Evolutionary conservation across 257 asterid species (phyloP).

Genomic region (Solanum pennellii): DNA sequence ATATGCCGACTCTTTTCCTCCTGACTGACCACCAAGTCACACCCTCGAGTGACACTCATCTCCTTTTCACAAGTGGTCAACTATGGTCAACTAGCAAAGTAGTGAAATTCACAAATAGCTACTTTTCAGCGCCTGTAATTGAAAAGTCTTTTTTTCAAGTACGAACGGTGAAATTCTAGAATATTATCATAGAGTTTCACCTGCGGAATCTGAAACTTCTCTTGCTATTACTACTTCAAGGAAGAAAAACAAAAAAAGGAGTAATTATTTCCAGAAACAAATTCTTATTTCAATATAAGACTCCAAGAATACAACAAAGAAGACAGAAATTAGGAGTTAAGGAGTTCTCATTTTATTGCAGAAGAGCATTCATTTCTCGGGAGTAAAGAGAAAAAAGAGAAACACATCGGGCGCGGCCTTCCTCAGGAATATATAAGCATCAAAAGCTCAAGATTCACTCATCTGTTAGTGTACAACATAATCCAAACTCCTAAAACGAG

Average conservation of each 20-base stretch:
- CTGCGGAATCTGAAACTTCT: background rate
- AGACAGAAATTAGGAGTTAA: background rate
- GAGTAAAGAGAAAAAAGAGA: background rate
- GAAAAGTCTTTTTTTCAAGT: background rate
- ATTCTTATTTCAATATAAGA: background rate
- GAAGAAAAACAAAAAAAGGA: background rate
- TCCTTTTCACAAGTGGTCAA: background rate
- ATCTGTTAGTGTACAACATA: background rate
- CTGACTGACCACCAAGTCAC: background rate
- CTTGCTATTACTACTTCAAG: background rate
- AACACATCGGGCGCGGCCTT: background rate
- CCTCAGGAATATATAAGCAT: background rate
- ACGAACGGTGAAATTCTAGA: background rate
- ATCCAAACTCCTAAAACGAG: background rate
- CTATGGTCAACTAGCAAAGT: background rate
- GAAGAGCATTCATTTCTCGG: background rate
- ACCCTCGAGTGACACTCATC: too few species aligned
- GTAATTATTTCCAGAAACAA: background rate
- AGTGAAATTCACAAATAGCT: background rate
- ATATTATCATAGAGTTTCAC: background rate
- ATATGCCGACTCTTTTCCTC: background rate
- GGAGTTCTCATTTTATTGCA: background rate
- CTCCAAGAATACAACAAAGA: background rate
- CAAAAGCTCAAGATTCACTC: background rate
- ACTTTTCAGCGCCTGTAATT: background rate